Percentiles rank a stretch among this genome's conserved stretches.
Evolutionary conservation across 2,329 filamentous ascomycete genomes (phyloP).

Genomic region (Penicillium sp.): DNA sequence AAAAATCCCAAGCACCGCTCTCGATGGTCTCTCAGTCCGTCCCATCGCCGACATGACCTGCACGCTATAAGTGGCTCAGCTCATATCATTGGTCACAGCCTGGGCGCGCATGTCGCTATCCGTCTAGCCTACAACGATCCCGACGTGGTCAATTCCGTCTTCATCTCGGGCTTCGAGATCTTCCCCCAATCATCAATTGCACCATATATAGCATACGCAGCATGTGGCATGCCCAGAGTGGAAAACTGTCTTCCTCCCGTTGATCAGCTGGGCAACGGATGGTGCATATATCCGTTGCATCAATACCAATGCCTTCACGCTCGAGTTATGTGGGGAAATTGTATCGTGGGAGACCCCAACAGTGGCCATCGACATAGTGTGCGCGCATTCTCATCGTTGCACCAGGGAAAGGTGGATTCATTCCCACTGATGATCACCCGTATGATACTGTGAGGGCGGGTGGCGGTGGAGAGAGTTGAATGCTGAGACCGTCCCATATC

Average conservation of each 20-base stretch:
- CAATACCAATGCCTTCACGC: neutral
- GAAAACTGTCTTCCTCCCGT: slow-evolving; percentile 3
- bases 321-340: slow-evolving; percentile 6
- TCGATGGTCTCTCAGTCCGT: slow-evolving; percentile 1
- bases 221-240: slow-evolving; percentile 2
- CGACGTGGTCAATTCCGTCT: slow-evolving; percentile 3
- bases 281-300: slow-evolving; percentile 6
- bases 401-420: slow-evolving; percentile 8
- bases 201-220: slow-evolving; percentile 7
- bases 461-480: slow-evolving; percentile 5
- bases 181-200: slow-evolving; percentile 4
- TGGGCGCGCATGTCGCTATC: slow-evolving; percentile 15
- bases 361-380: slow-evolving; percentile 7
- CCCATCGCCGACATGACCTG: slow-evolving; percentile 6
- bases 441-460: neutral
- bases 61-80: slow-evolving; percentile 6
- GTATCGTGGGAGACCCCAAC: neutral
- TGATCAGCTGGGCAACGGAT: slow-evolving; percentile 11
- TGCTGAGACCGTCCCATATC: slow-evolving; percentile 6
- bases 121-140: slow-evolving; percentile 7
- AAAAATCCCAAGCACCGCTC: slow-evolving; percentile 12
- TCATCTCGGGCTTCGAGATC: slow-evolving; percentile 6
- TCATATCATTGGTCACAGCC: slow-evolving; percentile 16
- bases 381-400: slow-evolving; percentile 9
- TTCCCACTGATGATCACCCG: slow-evolving; percentile 4